These are phyloP conservation scores for Eleusine indica DNA, from an alignment of 176 grass and related monocot genomes.

Conservation along the genomic window DNA sequence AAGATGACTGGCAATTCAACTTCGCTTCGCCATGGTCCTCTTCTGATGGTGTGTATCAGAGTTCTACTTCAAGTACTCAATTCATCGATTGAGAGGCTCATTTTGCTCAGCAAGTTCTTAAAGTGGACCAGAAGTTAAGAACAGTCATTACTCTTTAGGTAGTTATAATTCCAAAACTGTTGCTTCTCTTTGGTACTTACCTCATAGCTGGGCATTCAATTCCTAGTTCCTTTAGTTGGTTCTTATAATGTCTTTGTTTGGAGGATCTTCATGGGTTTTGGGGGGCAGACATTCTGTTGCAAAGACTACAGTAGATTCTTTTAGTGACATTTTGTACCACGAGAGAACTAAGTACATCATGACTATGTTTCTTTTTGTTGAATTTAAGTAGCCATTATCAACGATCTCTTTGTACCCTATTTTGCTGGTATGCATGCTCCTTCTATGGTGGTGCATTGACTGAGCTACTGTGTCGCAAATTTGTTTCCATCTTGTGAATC, in stretches of 20 bases:
- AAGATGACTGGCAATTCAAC: conserved; percentile 46
- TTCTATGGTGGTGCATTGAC: conserved; percentile 21
- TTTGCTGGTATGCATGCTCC: conserved; percentile 19
- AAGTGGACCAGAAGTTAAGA: conserved; percentile 30
- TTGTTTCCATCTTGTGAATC: conserved; percentile 5
- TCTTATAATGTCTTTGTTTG: conserved; percentile 46
- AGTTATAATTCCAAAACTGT: conserved; percentile 41
- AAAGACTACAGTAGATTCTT: conserved; percentile 53
- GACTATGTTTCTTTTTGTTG: conserved; percentile 44
- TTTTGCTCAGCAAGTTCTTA: conserved; percentile 49
- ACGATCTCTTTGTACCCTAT: conserved; percentile 17
- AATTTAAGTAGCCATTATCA: conserved; percentile 45
- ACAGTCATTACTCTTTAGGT: conserved; percentile 24
- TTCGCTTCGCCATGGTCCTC: conserved; percentile 32
- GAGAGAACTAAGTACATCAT: conserved; percentile 56
- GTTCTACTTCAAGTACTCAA: conserved; percentile 45
- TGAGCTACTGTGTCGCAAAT: not conserved
- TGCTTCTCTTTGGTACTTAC: conserved; percentile 39
- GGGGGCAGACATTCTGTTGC: conserved; percentile 40
- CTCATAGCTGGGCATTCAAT: conserved; percentile 36
- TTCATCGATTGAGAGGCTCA: conserved; percentile 47
- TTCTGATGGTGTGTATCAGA: conserved; percentile 52
- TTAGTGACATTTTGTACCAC: conserved; percentile 56
- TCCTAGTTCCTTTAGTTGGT: conserved; percentile 42
- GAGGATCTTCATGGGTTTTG: conserved; percentile 36